A percentile compares a stretch with the other conserved stretches of the same genome.
Conservation (phyloP, 2,329 filamentous ascomycete genomes). For the Arthrobotrys pseudoclavata region DNA sequence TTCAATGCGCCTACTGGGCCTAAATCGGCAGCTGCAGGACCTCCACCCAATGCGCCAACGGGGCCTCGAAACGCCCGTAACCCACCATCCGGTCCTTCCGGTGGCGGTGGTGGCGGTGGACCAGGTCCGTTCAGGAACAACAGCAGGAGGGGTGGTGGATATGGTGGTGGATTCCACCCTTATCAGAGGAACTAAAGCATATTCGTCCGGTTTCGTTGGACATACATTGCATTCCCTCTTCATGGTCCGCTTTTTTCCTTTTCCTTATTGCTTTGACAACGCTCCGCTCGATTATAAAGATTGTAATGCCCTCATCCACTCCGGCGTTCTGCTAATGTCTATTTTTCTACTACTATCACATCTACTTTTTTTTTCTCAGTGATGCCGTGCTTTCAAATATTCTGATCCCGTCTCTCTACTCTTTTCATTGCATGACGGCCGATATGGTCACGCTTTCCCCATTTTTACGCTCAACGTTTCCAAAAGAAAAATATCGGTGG, state of each 20-base stretch:
- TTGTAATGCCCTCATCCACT: slow-evolving; percentile 30
- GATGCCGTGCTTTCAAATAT: neutral
- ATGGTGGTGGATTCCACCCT: slow-evolving; percentile 49
- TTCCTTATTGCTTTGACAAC: neutral
- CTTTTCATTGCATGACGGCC: slow-evolving; percentile 1
- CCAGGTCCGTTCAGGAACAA: slow-evolving; percentile 38
- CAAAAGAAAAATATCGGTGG: slow-evolving; percentile 22
- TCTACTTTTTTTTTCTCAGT: slow-evolving; percentile 1
- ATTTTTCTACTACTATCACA: neutral
- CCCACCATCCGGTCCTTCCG: slow-evolving; percentile 67
- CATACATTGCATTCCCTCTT: neutral
- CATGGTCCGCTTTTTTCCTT: neutral
- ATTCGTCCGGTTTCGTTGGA: neutral
- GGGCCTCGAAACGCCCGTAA: slow-evolving; percentile 82
- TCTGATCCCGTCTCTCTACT: neutral
- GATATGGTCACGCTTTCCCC: neutral
- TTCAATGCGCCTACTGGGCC: slow-evolving; percentile 65
- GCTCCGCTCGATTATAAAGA: slow-evolving; percentile 13
- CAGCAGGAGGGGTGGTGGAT: slow-evolving; percentile 26
- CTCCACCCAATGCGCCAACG: slow-evolving; percentile 87
- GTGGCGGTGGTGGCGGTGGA: slow-evolving; percentile 30
- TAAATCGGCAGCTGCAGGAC: slow-evolving; percentile 69
- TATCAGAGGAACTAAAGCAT: slow-evolving; percentile 44
- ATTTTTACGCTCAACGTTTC: slow-evolving; percentile 1
- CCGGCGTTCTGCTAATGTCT: slow-evolving; percentile 21